A percentile compares a stretch with the other conserved stretches of the same genome.
These are phyloP conservation scores for Alternaria ethzedia DNA, from an alignment of 2,329 filamentous ascomycete genomes.

Conservation along the genomic window DNA sequence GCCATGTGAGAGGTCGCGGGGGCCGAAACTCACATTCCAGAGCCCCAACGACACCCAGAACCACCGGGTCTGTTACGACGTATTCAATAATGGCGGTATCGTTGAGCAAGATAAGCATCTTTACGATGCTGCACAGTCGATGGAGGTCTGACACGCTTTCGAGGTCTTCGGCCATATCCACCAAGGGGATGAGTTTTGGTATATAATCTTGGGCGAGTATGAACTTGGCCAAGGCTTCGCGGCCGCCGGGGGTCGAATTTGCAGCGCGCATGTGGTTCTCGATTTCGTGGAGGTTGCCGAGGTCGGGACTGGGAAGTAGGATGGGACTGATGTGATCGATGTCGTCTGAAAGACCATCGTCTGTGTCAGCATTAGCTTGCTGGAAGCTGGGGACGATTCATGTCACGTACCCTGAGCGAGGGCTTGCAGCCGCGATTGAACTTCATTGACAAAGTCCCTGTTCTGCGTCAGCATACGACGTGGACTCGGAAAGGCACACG, in stretches of 20 bases:
- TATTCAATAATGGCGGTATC: conserved; percentile 94
- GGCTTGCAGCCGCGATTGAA: conserved; percentile 76
- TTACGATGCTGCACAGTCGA: conserved; percentile 96
- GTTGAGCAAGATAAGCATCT: conserved; percentile 91
- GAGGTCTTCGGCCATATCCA: conserved; percentile 88
- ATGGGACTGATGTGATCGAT: conserved; percentile 74
- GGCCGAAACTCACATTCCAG: conserved; percentile 71
- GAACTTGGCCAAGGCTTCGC: conserved; percentile 86
- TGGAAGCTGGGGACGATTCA: neutral
- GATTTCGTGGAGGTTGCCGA: conserved; percentile 84
- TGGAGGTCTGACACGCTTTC: conserved; percentile 88
- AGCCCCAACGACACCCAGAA: conserved; percentile 91
- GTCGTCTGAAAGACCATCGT: conserved; percentile 90
- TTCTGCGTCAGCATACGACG: conserved; percentile 20
- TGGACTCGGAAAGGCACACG: neutral
- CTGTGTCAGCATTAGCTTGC: conserved; percentile 51
- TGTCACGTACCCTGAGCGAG: conserved; percentile 65
- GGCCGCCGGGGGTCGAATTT: conserved; percentile 74
- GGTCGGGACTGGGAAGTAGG: conserved; percentile 76
- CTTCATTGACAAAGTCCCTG: conserved; percentile 89
- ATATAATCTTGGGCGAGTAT: conserved; percentile 88
- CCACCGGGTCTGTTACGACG: conserved; percentile 85
- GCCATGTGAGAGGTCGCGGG: neutral
- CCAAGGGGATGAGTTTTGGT: conserved; percentile 80
- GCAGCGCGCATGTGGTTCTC: conserved; percentile 83